These are phyloP conservation scores for Podaxis mareebaensis DNA, from an alignment of 768 basidiomycete species.

Conservation along the genomic window DNA sequence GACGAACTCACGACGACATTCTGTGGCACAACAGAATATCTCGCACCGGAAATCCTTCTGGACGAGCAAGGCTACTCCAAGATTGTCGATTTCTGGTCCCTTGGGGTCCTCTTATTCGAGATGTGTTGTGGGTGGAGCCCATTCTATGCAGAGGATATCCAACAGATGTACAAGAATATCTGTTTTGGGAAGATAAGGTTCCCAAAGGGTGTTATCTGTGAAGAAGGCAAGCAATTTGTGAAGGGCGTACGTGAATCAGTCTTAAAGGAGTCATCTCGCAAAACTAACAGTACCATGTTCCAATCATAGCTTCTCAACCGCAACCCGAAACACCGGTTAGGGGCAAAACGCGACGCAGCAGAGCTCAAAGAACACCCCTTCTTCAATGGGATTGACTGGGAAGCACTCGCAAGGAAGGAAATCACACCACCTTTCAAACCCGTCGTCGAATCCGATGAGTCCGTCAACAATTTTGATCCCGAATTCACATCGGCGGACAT, in stretches of 20 bases:
- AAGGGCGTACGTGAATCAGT: constrained; percentile 72
- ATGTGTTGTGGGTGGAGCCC: constrained; percentile 99
- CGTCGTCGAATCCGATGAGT: constrained; percentile 96
- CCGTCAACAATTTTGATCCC: constrained; percentile 96
- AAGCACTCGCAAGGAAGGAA: constrained; percentile 80
- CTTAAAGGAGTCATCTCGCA: background rate
- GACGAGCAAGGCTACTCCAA: constrained; percentile 99
- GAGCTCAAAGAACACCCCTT: constrained; percentile 97
- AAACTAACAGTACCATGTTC: background rate
- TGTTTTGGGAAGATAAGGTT: constrained; percentile 99
- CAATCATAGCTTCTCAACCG: constrained; percentile 86
- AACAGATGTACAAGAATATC: constrained; percentile 99
- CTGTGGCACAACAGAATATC: constrained; percentile 98
- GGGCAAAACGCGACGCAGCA: constrained; percentile 84
- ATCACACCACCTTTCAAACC: constrained; percentile 98
- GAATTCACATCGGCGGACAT: constrained; percentile 96
- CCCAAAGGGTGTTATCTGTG: constrained; percentile 94
- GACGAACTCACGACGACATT: constrained; percentile 99
- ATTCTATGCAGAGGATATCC: constrained; percentile 98
- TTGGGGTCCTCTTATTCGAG: constrained; percentile 95
- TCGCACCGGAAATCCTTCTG: constrained; percentile 97
- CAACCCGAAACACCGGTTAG: constrained; percentile 96
- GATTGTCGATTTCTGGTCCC: constrained; percentile 97
- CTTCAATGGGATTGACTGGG: constrained; percentile 92
- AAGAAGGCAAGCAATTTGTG: constrained; percentile 98